Conservation (phyloP, 2,329 filamentous ascomycete genomes). For the Fusarium sp. region DNA sequence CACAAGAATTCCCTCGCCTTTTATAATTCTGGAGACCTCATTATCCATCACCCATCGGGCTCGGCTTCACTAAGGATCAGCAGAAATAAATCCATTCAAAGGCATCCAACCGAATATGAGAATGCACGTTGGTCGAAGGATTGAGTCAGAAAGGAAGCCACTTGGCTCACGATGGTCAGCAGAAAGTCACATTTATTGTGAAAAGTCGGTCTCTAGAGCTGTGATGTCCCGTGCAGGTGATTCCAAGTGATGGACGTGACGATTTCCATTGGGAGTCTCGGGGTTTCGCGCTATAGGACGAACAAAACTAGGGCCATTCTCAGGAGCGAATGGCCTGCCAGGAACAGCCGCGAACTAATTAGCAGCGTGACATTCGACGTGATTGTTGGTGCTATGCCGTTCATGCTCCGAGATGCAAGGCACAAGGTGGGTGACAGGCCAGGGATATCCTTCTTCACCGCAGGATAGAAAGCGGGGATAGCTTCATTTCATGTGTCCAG, state of each 20-base stretch:
- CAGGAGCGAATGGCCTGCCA: conserved; percentile 23
- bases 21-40: conserved; percentile 8
- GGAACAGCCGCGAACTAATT: conserved; percentile 30
- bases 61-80: conserved; percentile 26
- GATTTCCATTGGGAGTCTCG: conserved; percentile 36
- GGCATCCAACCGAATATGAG: conserved; percentile 27
- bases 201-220: conserved; percentile 22
- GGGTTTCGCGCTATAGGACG: conserved; percentile 32
- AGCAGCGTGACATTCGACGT: conserved; percentile 16
- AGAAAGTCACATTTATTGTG: conserved; percentile 19
- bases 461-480: conserved; percentile 15
- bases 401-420: conserved; percentile 29
- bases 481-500: conserved; percentile 15
- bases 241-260: conserved; percentile 32
- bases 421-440: conserved; percentile 25
- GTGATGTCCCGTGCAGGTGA: conserved; percentile 43
- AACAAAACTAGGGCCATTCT: conserved; percentile 7
- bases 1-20: conserved; percentile 13
- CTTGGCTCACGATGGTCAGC: conserved; percentile 20
- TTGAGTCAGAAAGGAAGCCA: conserved; percentile 25
- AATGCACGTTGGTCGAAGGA: conserved; percentile 33
- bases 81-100: conserved; percentile 21
- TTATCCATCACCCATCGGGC: neutral
- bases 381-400: conserved; percentile 18
- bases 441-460: conserved; percentile 17